Evolutionary conservation across 2,329 filamentous ascomycete genomes (phyloP), one percentile per base, ranked within the genome.

Genomic region (Pseudocercospora fijiensis): DNA sequence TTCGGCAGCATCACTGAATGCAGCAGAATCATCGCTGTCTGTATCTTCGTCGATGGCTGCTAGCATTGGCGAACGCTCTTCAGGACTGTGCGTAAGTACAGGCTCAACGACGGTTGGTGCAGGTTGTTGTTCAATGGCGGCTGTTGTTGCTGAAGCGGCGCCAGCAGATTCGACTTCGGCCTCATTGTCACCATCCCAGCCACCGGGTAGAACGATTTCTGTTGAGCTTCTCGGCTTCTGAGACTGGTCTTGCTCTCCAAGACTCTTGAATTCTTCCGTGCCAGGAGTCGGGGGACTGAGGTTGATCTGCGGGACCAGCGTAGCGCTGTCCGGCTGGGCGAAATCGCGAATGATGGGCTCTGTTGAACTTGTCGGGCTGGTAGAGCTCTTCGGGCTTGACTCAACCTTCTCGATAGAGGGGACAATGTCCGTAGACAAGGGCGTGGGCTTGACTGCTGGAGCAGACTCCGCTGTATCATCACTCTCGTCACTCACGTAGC

Each of bases 1-100:
- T 76, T 93, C 90, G 60, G 88, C 88, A 0, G 90, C 90, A 76
- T 93, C 90, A 67, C 88, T 91, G 73, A 91, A 93, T 24, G 90
- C 83, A 65, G 84, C 88, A 57, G 78, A 80, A 13, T 78, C 78
- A 61, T 87, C 85, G 20, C 62, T 70, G 53, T 72, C 71, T 10
- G 63, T 67, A 57, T 69, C 65, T 61, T 75, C 73, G 16, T 70
- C 65, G 37, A 75, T 72, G 1, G 67, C 60, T 41, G 57, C 57
- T 33, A 72, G 57, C 10, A 62, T 30, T 11, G 66, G 69, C 24
- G 65, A 62, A 4, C 51, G 60, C 10, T 67, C 57, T 22, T 63
- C 56, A 1, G 65, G 63, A n/a, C 61, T 60, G 10, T 62, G 53
- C 22, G 62, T 60, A 11, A 68, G 49, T n/a, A 69, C 58, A 11